Conservation (phyloP, 2,329 filamentous ascomycete species). For the Trichoderma sp. region DNA sequence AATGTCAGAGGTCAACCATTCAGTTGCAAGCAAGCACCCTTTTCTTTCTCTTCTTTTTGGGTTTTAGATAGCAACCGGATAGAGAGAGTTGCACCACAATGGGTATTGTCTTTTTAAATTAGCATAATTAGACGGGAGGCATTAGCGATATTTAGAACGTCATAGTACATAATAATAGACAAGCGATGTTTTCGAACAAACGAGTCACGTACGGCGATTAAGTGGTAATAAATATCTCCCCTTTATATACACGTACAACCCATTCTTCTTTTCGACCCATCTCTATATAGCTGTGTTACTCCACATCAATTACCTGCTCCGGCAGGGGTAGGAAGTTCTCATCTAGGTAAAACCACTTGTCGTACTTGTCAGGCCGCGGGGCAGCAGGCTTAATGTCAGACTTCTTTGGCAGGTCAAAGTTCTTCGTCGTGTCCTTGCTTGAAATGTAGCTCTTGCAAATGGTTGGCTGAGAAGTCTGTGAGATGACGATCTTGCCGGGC, state of each 20-base stretch:
- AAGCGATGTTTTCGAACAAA: neutral
- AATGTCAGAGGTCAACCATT: no score
- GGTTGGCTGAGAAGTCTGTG: constrained; percentile 37
- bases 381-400: constrained; percentile 31
- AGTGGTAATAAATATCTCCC: neutral
- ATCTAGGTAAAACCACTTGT: constrained; percentile 39
- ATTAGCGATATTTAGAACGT: neutral
- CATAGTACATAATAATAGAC: constrained; percentile 11
- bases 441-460: constrained; percentile 34
- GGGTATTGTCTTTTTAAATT: neutral
- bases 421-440: constrained; percentile 31
- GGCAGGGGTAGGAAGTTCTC: constrained; percentile 31
- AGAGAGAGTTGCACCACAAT: neutral
- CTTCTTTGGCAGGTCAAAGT: constrained; percentile 32
- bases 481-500: constrained; percentile 38
- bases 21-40: neutral
- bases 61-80: neutral
- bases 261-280: neutral
- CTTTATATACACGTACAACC: neutral
- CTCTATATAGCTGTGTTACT: neutral
- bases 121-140: neutral
- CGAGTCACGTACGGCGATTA: neutral
- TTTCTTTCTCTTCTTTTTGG: neutral
- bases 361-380: constrained; percentile 32
- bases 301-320: constrained; percentile 6